Base-by-base conservation (phyloP, 768 basidiomycete genomes). In the Pleurotus giganteus region DNA sequence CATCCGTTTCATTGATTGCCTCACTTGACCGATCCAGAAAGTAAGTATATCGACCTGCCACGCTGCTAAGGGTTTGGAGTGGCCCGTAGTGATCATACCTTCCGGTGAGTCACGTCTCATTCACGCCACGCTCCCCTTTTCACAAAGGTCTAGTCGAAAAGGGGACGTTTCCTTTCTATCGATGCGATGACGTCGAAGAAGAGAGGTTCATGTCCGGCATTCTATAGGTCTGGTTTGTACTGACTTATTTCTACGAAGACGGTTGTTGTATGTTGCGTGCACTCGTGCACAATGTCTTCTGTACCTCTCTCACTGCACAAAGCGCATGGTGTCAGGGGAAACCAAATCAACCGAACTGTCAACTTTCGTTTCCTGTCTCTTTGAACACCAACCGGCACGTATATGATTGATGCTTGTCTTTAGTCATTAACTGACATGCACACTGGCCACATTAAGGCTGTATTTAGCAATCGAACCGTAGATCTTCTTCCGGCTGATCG, bases 31-130 rank as follows among this genome's bases (percentile, higher is more conserved):
- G 24, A 55, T 39, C 13, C 42, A 91, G 88, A 90, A 87, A 79
- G 91, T 94, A 5, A 88, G 85, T 1, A 83, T 94, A 41, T 79
- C 87, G 1, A 95, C 93, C 0, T 91, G 92, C 53, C 93, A 96
- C 71, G 83, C 91, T 29, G 91, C 92, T 0, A 96, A 96, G 66
- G 92, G 93, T 0, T 72, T 94, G 6, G 93, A 96, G 68, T 96
- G 92, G 91, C 91, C 93, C 1, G 88, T 94, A 1, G 91, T 94
- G 0, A 85, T 94, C 58, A 73, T 91, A 17, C 88, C 88, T 21
- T 82, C 86, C 12, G 84, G 86, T 86, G 63, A 57, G 61, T 31
- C 39, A 23, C 29, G 8, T 55, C 32, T 12, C 29, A 12, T 19
- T 19, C 27, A 11, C 17, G 23, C 21, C 29, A 23, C 21, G 19